A percentile compares a stretch with the other conserved stretches of the same genome.
These are phyloP conservation scores for Euphorbia peplus DNA, from an alignment of 345 rosid species.

Conservation along the genomic window DNA sequence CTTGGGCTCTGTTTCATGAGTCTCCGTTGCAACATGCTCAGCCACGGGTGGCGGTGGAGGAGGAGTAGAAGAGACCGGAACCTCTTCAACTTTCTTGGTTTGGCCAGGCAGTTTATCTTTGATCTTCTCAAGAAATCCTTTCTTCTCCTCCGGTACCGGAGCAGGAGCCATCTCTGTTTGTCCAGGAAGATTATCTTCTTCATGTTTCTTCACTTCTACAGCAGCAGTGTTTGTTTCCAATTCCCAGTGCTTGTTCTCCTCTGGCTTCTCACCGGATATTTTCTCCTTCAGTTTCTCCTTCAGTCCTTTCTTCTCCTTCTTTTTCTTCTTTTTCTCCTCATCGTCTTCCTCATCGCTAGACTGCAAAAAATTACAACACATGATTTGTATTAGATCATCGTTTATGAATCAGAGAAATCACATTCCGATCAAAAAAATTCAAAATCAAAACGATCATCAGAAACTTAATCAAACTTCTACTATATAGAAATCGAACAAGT, in stretches of 20 bases:
- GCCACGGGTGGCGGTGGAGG: neutral
- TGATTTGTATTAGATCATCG: too few species aligned
- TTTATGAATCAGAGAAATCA: too few species aligned
- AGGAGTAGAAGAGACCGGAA: neutral
- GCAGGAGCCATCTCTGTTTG: constrained; percentile 4
- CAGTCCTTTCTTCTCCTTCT: constrained; percentile 53
- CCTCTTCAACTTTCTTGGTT: constrained; percentile 32
- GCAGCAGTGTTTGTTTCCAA: neutral
- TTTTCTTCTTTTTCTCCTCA: constrained; percentile 56
- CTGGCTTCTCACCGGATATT: constrained; percentile 35
- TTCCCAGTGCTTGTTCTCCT: constrained; percentile 20
- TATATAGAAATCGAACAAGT: neutral
- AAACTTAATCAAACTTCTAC: too few species aligned
- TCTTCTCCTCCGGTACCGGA: constrained; percentile 59
- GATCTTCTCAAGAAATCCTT: constrained; percentile 52
- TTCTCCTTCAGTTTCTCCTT: constrained; percentile 52
- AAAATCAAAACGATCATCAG: too few species aligned
- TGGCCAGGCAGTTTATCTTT: constrained; percentile 67
- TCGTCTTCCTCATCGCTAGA: constrained; percentile 81
- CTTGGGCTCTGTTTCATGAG: constrained; percentile 33
- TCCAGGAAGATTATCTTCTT: neutral
- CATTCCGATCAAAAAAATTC: too few species aligned
- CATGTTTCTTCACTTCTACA: constrained; percentile 10
- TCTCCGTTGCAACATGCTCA: neutral
- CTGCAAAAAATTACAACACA: constrained; percentile 33